A percentile compares a stretch with the other conserved stretches of the same genome.
Conservation (phyloP, 768 basidiomycete genomes). For the Cystofilobasidium bisporidii region DNA sequence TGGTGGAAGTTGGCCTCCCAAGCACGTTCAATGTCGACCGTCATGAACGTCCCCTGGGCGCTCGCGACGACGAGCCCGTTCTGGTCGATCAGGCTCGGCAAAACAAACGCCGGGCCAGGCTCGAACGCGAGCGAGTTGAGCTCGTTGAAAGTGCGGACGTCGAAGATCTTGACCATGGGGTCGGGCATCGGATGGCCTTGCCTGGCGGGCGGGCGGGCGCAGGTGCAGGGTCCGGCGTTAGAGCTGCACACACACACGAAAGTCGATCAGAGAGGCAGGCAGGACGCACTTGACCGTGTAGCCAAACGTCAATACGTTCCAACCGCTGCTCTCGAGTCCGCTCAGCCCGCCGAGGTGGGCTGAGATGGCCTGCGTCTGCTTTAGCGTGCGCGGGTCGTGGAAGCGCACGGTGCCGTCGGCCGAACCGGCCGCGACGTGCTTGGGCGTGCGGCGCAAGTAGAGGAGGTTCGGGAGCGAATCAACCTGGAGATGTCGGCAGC, state of each 20-base stretch:
- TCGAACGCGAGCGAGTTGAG: constrained; percentile 81
- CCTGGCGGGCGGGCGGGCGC: constrained; percentile 42
- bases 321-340: constrained; percentile 23
- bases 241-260: not conserved
- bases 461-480: constrained; percentile 25
- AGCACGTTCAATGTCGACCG: constrained; percentile 68
- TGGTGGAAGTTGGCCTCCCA: constrained; percentile 61
- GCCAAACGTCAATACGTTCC: constrained; percentile 26
- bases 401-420: constrained; percentile 24
- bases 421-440: constrained; percentile 22
- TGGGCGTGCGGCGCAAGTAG: constrained; percentile 25
- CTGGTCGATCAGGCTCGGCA: constrained; percentile 65
- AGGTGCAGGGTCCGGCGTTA: not conserved
- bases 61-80: constrained; percentile 61
- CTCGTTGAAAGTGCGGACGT: constrained; percentile 70
- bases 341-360: constrained; percentile 28
- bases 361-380: constrained; percentile 6
- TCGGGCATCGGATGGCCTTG: constrained; percentile 81
- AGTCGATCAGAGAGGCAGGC: too few species aligned
- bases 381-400: constrained; percentile 23
- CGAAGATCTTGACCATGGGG: constrained; percentile 85
- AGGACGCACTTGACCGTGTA: constrained; percentile 27
- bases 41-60: constrained; percentile 69
- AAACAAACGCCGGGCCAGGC: constrained; percentile 74
- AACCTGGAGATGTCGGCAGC: constrained; percentile 37